phyloP scores from a whole-genome alignment of 2,329 filamentous ascomycete genomes.

The Thelonectria blattea region DNA sequence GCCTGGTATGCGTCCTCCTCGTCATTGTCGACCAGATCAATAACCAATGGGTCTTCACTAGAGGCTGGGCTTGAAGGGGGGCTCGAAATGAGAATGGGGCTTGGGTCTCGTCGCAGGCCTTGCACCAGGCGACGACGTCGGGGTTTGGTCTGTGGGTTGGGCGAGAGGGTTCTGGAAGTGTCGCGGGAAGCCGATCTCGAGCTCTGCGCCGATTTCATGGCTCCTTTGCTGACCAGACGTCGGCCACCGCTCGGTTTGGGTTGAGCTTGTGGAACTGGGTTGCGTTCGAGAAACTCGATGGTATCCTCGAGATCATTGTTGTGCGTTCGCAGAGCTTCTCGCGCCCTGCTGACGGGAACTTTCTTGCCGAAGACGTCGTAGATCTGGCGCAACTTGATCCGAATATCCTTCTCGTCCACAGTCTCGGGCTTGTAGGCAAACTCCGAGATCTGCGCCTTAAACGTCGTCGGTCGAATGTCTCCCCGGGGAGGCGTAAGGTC shows the following conservation, averaged over 20 bases:
- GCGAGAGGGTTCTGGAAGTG: constrained; percentile 29
- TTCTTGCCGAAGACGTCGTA: constrained; percentile 44
- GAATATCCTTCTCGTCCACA: constrained; percentile 46
- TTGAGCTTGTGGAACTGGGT: constrained; percentile 16
- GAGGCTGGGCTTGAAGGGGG: constrained; percentile 42
- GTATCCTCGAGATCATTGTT: constrained; percentile 46
- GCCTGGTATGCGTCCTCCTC: constrained; percentile 50
- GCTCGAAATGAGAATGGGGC: constrained; percentile 28
- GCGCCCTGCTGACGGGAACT: constrained; percentile 40
- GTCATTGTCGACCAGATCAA: constrained; percentile 48
- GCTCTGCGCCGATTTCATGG: constrained; percentile 30
- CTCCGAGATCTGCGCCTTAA: constrained; percentile 49
- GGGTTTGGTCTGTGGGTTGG: constrained; percentile 41
- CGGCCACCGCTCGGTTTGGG: constrained; percentile 35
- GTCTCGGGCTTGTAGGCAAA: constrained; percentile 56
- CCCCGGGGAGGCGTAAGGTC: constrained; percentile 58
- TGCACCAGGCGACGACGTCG: constrained; percentile 47
- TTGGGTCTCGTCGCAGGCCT: constrained; percentile 42
- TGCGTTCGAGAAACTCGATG: constrained; percentile 39
- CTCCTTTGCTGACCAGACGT: constrained; percentile 42
- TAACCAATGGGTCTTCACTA: constrained; percentile 44
- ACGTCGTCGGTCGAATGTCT: constrained; percentile 67
- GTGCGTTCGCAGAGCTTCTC: constrained; percentile 42
- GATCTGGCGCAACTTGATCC: constrained; percentile 44
- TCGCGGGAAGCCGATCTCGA: constrained; percentile 24